These are phyloP conservation scores for Niveomyces coronatus DNA, from an alignment of 2,329 filamentous ascomycete species.

Conservation along the genomic window DNA sequence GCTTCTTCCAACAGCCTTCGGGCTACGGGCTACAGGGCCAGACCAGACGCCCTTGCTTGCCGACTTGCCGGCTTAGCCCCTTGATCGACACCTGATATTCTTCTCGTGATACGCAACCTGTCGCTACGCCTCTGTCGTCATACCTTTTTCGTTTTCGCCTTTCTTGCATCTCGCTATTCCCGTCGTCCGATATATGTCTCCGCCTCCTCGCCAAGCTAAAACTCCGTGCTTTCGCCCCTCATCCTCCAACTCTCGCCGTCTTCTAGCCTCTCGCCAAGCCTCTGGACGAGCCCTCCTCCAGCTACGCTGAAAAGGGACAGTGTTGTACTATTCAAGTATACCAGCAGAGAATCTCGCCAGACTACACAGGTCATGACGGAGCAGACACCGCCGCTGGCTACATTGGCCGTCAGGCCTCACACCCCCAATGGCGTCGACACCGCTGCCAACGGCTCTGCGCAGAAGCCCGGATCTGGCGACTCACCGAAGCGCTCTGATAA, in stretches of 20 bases:
- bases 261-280: slow-evolving; percentile 6
- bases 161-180: not conserved
- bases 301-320: too few species aligned
- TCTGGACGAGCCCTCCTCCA: too few species aligned
- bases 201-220: not conserved
- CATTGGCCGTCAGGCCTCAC: not conserved
- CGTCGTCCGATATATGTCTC: not conserved
- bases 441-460: not conserved
- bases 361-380: slow-evolving; percentile 2
- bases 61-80: too few species aligned
- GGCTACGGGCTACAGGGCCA: too few species aligned
- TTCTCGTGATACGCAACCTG: not conserved
- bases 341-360: not conserved
- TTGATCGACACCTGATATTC: too few species aligned
- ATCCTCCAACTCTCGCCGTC: not conserved
- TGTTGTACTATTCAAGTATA: too few species aligned
- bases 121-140: slow-evolving; percentile 6
- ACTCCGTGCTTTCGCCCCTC: not conserved
- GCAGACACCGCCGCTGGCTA: slow-evolving; percentile 3
- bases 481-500: not conserved
- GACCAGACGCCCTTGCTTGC: too few species aligned
- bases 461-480: too few species aligned
- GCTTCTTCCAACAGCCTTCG: too few species aligned
- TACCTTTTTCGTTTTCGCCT: not conserved
- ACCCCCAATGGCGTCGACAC: not conserved